Evolutionary conservation across 345 rosid genomes (phyloP), one percentile per base, ranked within the genome.

Genomic region (Acer yangbiense): DNA sequence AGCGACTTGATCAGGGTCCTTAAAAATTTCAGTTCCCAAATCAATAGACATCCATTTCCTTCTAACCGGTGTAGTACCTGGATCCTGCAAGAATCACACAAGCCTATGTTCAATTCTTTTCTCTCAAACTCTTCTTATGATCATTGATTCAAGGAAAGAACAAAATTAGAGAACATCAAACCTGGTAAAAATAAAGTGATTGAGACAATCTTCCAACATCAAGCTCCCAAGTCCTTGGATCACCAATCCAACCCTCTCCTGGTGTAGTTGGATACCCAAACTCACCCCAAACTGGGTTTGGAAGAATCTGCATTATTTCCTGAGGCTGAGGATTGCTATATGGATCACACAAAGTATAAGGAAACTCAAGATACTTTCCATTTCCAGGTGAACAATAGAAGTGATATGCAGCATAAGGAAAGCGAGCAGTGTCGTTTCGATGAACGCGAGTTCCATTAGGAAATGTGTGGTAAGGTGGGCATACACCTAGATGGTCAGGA

Each of bases 281-380:
- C 62, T 82, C 77, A 60, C 77, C 86, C 90, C 90, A 88, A 14
- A 86, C 80, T 0, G 87, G 87, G 71, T 86, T 86, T 3, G 90
- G 89, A 70, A 88, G 73, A 52, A 88, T 82, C 79, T 88, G 90
- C 69, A 86, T 60, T 76, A 86, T 86, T 77, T 86, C 89, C 68
- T 88, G 90, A 60, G 90, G 82, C 52, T 88, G 90, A 62, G 90
- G 90, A 73, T 88, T 86, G 80, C 90, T 86, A 16, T 86, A 84
- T 48, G 90, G 89, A 64, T 88, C 89, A 16, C 90, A 84, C 32
- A 78, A 67, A 1, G 79, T 82, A 21, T 68, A 71, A 2, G 89
- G 90, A 20, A 41, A 13, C 74, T 86, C 87, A 10, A 83, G 85
- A 13, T 69, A 77, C 70, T 77, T 79, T 62, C 87, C 89, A 75